Percentiles rank a stretch among this genome's conserved stretches.
These are phyloP conservation scores for Cladosporium sp. DNA, from an alignment of 2,329 filamentous ascomycete species.

Conservation along the genomic window DNA sequence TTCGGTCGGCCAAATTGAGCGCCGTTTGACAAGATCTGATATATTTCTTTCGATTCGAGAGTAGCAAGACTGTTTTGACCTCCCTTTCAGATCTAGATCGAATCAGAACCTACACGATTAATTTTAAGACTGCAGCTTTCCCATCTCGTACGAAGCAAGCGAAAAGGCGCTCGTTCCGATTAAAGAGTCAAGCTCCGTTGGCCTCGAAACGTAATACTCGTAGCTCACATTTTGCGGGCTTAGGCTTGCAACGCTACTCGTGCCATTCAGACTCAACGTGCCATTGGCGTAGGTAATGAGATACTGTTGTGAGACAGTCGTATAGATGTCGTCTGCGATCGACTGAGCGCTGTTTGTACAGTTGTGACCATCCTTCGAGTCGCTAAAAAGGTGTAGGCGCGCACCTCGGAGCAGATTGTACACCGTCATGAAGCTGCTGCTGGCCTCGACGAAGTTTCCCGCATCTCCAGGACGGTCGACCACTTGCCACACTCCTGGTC, in stretches of 20 bases:
- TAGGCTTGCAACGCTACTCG: constrained; percentile 47
- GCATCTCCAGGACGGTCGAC: constrained; percentile 42
- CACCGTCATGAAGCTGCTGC: constrained; percentile 52
- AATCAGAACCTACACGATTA: no score
- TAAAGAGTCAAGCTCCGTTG: constrained; percentile 33
- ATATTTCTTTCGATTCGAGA: no score
- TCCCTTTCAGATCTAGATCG: no score
- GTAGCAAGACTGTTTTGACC: no score
- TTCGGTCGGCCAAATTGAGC: no score
- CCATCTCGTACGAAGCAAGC: constrained; percentile 33
- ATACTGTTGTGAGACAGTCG: constrained; percentile 39
- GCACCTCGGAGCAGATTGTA: constrained; percentile 47
- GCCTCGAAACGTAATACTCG: constrained; percentile 41
- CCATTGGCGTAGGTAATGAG: constrained; percentile 43
- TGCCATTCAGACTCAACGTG: constrained; percentile 34
- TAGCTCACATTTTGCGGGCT: constrained; percentile 43
- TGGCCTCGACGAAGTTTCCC: constrained; percentile 57
- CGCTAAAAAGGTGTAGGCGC: constrained; percentile 32
- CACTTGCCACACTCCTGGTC: constrained; percentile 51
- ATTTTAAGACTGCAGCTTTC: constrained; percentile 1
- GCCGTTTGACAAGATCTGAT: no score
- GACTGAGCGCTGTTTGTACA: constrained; percentile 25
- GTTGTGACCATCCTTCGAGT: neutral
- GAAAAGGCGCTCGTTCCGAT: constrained; percentile 38
- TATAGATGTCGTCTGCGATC: constrained; percentile 35